Base-by-base conservation (phyloP, 2,329 filamentous ascomycete genomes). In the Penicillium nordicum region DNA sequence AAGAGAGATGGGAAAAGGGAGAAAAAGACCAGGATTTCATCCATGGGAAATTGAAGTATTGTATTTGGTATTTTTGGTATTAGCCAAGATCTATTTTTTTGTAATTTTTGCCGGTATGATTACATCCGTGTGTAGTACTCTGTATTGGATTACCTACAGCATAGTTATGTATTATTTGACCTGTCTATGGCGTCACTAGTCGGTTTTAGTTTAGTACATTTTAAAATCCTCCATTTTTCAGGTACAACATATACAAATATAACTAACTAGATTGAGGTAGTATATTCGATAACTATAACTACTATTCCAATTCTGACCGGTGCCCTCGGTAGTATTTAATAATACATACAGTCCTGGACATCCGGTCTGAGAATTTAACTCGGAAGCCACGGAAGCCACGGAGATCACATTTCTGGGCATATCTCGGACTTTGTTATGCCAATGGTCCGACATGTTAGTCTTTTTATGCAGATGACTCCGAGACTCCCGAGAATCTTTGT, bases 181-280 rank as follows among this genome's bases (percentile, higher is more conserved):
- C 34, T 16, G 60, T 68, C 57, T 60, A 66, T 70, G 64, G 62
- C 67, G 67, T 71, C 68, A 71, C 62, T 63, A 61, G 50, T 44
- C 21, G 12, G 21, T 37, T 46, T 50, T 34, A 25, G 29, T 36
- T 36, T n/a, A 11, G 36, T 23, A 12, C 18, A 5, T 25, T 38
- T 25, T 38, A 18, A 14, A n/a, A 8, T 25, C 18, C 47, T 53
- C 30, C 25, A 5, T n/a, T 27, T 25, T 47, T 21, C 40, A 27
- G 16, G 21, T 14, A 37, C 10, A 21, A 21, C 21, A 21, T 21
- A 21, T 21, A 21, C 21, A 21, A 10, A 18, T 18, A 18, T 18
- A 3, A 32, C 5, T 18, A 3, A 32, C 5, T 14, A 14, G 5
- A 32, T 14, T 32, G 30, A 32, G 6, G 30, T 32, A 32, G 30